phyloP scores from a whole-genome alignment of 768 basidiomycete genomes.

The Termitomyces sp. region DNA sequence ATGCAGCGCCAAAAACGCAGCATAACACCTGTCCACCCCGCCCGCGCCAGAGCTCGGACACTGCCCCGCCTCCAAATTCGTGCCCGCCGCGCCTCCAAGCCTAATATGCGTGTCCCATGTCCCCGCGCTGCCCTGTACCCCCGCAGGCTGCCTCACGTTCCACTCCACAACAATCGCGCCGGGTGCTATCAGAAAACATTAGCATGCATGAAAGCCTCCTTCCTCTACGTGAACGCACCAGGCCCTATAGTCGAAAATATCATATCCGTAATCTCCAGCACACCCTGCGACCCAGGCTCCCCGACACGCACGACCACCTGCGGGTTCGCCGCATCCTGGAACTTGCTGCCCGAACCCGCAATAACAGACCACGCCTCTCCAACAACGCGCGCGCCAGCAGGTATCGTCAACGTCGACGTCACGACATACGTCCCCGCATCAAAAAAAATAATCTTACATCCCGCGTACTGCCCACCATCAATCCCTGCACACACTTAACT shows the following conservation, averaged over 20 bases:
- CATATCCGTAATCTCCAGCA: conserved; percentile 54
- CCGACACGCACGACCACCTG: conserved; percentile 46
- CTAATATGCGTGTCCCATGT: conserved; percentile 57
- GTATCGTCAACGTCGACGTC: conserved; percentile 49
- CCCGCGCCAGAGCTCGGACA: conserved; percentile 42
- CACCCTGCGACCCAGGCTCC: conserved; percentile 40
- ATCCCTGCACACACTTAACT: not conserved
- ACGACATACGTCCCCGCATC: conserved; percentile 64
- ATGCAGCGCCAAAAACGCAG: conserved; percentile 64
- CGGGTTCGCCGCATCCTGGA: conserved; percentile 40
- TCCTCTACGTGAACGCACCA: conserved; percentile 11
- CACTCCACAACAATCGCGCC: conserved; percentile 69
- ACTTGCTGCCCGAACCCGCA: conserved; percentile 41
- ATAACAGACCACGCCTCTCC: conserved; percentile 61
- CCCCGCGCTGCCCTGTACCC: conserved; percentile 47
- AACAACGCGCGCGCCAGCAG: conserved; percentile 51
- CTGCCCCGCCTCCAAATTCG: conserved; percentile 38
- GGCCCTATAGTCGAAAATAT: conserved; percentile 19
- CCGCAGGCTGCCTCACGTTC: conserved; percentile 52
- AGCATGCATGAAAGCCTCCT: too few species aligned
- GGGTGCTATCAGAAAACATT: too few species aligned
- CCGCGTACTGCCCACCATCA: conserved; percentile 42
- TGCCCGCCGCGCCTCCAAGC: conserved; percentile 45
- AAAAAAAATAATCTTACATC: conserved; percentile 78
- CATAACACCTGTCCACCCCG: conserved; percentile 44